Conservation (phyloP, 805 yeast genomes). For the Cyberlindnera saturnus region DNA sequence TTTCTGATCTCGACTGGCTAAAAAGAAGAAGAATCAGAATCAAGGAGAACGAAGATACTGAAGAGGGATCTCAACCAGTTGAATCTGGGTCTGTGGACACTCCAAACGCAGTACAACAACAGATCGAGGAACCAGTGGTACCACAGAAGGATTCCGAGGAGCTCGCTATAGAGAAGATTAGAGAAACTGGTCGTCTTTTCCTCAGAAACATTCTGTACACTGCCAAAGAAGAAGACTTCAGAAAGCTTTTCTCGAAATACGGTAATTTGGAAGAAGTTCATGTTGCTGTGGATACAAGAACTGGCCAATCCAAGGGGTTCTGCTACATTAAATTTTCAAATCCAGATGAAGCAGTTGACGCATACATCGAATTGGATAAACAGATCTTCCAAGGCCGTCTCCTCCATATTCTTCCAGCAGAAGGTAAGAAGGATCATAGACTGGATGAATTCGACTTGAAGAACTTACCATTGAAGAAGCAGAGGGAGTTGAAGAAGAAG, state of each 20-base stretch:
- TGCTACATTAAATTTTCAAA: constrained; percentile 74
- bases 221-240: constrained; percentile 75
- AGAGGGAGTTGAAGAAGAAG: constrained; percentile 75
- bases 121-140: constrained; percentile 19
- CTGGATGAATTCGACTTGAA: constrained; percentile 88
- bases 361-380: constrained; percentile 72
- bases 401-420: constrained; percentile 82
- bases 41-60: constrained; percentile 35
- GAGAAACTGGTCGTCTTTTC: constrained; percentile 74
- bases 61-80: constrained; percentile 9
- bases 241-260: constrained; percentile 52
- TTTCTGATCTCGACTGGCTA: constrained; percentile 86
- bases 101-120: constrained; percentile 2
- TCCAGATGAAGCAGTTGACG: constrained; percentile 67
- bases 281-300: constrained; percentile 83
- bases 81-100: constrained; percentile 9
- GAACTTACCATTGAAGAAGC: constrained; percentile 89
- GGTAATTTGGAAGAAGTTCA: constrained; percentile 87
- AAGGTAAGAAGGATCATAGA: constrained; percentile 72
- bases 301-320: constrained; percentile 88
- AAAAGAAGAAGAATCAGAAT: constrained; percentile 69
- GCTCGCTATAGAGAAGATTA: constrained; percentile 43
- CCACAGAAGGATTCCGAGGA: constrained; percentile 31
- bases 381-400: constrained; percentile 92
- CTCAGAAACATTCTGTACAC: constrained; percentile 79